Percentiles rank a stretch among this genome's conserved stretches.
Conservation (phyloP, 805 yeast species). For the Wickerhamiella cacticola region DNA sequence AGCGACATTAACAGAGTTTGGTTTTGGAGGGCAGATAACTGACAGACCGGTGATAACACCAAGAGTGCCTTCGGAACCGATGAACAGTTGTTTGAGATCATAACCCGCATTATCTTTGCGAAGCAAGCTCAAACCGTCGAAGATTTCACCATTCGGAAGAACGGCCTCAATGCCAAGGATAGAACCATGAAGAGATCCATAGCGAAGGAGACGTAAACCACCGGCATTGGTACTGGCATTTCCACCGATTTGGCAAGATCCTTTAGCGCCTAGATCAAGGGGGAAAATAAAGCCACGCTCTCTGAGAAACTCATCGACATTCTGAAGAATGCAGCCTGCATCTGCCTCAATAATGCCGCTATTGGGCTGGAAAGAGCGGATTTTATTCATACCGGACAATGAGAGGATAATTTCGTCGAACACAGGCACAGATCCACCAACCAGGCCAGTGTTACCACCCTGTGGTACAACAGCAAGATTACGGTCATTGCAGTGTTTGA, state of each 20-base stretch:
- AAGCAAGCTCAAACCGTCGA: constrained; percentile 67
- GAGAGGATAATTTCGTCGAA: constrained; percentile 80
- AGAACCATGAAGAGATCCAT: constrained; percentile 85
- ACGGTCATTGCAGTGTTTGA: constrained; percentile 68
- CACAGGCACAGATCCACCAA: constrained; percentile 86
- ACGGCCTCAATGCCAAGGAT: constrained; percentile 87
- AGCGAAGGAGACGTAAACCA: constrained; percentile 72
- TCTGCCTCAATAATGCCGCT: constrained; percentile 80
- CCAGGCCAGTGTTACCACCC: constrained; percentile 93
- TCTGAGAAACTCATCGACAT: constrained; percentile 63
- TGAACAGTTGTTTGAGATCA: constrained; percentile 80
- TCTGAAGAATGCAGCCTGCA: constrained; percentile 79
- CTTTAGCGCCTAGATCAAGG: constrained; percentile 87
- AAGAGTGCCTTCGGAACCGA: constrained; percentile 86
- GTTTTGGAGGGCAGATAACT: constrained; percentile 78
- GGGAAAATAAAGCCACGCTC: constrained; percentile 88
- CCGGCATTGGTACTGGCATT: constrained; percentile 96
- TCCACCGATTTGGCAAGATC: constrained; percentile 92
- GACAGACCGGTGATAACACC: constrained; percentile 87
- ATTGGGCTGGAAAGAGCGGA: constrained; percentile 65
- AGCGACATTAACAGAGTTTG: constrained; percentile 74
- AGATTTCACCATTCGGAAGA: constrained; percentile 70
- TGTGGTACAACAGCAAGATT: constrained; percentile 84
- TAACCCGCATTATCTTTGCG: constrained; percentile 94
- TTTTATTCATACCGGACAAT: constrained; percentile 54